Base-by-base conservation (phyloP, 1,284 basidiomycete genomes). In the Naganishia sp. region DNA sequence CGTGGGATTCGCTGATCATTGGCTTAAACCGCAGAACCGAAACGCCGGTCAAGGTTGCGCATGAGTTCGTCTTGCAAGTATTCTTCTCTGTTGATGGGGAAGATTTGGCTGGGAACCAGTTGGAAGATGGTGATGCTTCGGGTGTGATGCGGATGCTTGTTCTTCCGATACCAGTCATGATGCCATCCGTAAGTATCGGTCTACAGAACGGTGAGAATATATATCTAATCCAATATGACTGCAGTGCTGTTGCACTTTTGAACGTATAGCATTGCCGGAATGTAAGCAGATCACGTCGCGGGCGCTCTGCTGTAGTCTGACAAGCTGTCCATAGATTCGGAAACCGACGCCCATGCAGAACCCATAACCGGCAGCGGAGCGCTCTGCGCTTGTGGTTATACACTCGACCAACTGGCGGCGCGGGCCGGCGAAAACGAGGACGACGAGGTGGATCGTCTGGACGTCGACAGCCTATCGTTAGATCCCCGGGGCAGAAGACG, bases 1-100 rank as follows among this genome's bases (percentile, higher is more conserved):
- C 21, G 2, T 43, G 28, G 13, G 5, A 13, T 10, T 2, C 13
- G 11, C 15, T 39, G 10, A 57, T 31, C 43, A 1, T 44, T 54
- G 3, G 21, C 18, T 25, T 48, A 16, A 39, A 5, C 1, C 28
- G 16, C 55, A 78, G 76, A 1, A 76, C 76, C 6, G 74, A 77
- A 57, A 78, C 78, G 11, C 78, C 78, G 0, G 75, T 80, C 33
- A 67, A 72, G n/a, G 77, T 80, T 4, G 64, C 65, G 1, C 78
- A 80, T 65, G 69, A 75, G 23, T 60, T 79, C 25, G 61, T 73
- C 3, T 65, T 79, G 11, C 76, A 80, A 50, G 72, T 78, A n/a
- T 78, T 75, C 69, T 80, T 77, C 67, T 75, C 75, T 2, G 69
- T 80, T 2, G 72, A 75, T 13, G 77, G 76, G 6, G 68, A 75